phyloP scores from a whole-genome alignment of 2,329 filamentous ascomycete genomes.

The Colletotrichum sp. region DNA sequence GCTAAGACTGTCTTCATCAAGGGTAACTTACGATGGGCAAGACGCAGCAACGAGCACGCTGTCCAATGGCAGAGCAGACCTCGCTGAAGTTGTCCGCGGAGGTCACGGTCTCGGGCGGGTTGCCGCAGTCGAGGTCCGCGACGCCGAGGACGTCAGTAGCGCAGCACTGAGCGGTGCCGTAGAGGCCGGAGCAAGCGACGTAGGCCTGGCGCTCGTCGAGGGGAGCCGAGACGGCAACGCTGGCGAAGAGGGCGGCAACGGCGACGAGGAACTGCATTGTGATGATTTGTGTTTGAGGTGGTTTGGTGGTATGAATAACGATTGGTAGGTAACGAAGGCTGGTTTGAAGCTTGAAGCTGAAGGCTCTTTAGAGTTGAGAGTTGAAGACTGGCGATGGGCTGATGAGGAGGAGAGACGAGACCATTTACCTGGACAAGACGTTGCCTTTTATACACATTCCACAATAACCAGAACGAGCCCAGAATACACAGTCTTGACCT shows the following conservation, averaged over 20 bases:
- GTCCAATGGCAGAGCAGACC: conserved; percentile 52
- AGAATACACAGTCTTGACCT: conserved; percentile 1
- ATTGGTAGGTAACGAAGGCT: not conserved
- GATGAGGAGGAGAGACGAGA: not conserved
- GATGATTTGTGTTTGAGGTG: not conserved
- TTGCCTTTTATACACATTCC: conserved; percentile 11
- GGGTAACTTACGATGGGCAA: conserved; percentile 45
- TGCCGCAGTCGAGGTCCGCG: conserved; percentile 60
- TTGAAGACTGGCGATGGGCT: not conserved
- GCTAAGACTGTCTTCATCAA: not conserved
- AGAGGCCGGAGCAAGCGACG: conserved; percentile 45
- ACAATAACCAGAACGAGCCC: not conserved
- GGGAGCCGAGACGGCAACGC: conserved; percentile 31
- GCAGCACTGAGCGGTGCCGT: conserved; percentile 59
- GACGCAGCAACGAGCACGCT: conserved; percentile 63
- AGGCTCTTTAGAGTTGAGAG: not conserved
- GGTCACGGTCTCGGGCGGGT: conserved; percentile 42
- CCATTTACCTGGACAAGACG: not conserved
- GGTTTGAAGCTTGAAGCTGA: not conserved
- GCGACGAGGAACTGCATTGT: conserved; percentile 22
- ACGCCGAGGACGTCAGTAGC: conserved; percentile 65
- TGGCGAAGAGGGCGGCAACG: conserved; percentile 21
- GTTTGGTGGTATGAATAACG: not conserved
- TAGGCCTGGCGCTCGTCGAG: conserved; percentile 43
- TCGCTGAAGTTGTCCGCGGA: conserved; percentile 46